A percentile compares a stretch with the other conserved stretches of the same genome.
Evolutionary conservation across 2,329 filamentous ascomycete genomes (phyloP).

Genomic region (Verticillium dahliae): DNA sequence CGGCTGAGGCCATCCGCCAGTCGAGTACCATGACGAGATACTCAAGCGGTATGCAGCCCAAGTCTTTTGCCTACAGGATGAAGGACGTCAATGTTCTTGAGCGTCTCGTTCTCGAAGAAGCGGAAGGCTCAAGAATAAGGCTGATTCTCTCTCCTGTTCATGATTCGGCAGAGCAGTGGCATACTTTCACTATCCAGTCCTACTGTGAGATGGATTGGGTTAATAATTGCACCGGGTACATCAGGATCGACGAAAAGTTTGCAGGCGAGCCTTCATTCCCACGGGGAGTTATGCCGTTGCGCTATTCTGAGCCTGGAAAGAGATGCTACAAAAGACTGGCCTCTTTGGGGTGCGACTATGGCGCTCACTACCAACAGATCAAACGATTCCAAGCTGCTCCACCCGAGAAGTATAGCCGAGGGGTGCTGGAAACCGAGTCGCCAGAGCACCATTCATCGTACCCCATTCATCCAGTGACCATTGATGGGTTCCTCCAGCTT

Average conservation of each 20-base stretch:
- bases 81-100: neutral
- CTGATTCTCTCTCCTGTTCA: neutral
- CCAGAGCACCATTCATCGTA: neutral
- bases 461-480: conserved; percentile 1
- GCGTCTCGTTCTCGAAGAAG: conserved; percentile 1
- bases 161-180: neutral
- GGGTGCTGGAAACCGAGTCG: neutral
- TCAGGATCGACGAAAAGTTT: neutral
- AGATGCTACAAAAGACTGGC: neutral
- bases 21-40: neutral
- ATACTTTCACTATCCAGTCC: conserved; percentile 3
- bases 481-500: neutral
- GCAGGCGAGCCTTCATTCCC: no score
- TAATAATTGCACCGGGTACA: conserved; percentile 2
- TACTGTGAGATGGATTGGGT: neutral
- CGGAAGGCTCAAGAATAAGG: neutral
- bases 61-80: neutral
- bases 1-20: conserved; percentile 5
- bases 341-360: neutral
- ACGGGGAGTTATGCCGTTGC: no score
- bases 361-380: conserved; percentile 1
- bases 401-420: neutral
- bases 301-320: neutral
- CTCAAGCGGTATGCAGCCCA: neutral
- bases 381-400: neutral